These are phyloP conservation scores for Perilla frutescens DNA, from an alignment of 257 asterid genomes.

Conservation along the genomic window DNA sequence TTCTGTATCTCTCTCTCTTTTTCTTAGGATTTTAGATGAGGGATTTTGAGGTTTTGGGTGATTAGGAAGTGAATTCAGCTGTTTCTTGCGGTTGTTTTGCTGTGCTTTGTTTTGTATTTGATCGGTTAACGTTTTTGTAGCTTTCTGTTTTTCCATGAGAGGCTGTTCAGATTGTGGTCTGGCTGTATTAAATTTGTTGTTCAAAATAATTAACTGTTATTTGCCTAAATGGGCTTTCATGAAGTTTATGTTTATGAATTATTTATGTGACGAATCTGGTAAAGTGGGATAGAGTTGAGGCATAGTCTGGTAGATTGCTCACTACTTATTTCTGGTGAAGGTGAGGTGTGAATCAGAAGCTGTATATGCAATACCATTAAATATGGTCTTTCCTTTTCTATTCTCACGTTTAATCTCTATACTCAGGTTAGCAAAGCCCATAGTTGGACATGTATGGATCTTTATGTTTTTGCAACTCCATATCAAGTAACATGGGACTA, in stretches of 20 bases:
- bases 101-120: slow-evolving; percentile 22
- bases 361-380: slow-evolving; percentile 13
- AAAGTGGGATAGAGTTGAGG: slow-evolving; percentile 11
- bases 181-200: too few relatives aligned
- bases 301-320: slow-evolving; percentile 20
- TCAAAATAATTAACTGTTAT: too few relatives aligned
- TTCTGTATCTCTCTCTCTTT: background rate
- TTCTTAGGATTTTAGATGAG: background rate
- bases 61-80: slow-evolving; percentile 15
- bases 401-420: slow-evolving; percentile 7
- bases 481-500: slow-evolving; percentile 91
- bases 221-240: background rate
- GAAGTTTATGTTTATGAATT: slow-evolving; percentile 1
- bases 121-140: slow-evolving; percentile 9
- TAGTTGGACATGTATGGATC: slow-evolving; percentile 95
- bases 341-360: background rate
- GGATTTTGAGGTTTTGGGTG: slow-evolving; percentile 11
- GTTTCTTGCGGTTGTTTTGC: slow-evolving; percentile 14
- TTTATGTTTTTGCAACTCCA: slow-evolving; percentile 89
- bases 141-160: background rate
- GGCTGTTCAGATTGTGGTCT: too few relatives aligned
- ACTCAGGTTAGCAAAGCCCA: slow-evolving; percentile 75
- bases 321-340: slow-evolving; percentile 5
- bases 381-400: background rate
- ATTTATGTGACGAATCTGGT: background rate